Conservation (phyloP, 495 filamentous ascomycete genomes). For the Penicillium cinerascens region DNA sequence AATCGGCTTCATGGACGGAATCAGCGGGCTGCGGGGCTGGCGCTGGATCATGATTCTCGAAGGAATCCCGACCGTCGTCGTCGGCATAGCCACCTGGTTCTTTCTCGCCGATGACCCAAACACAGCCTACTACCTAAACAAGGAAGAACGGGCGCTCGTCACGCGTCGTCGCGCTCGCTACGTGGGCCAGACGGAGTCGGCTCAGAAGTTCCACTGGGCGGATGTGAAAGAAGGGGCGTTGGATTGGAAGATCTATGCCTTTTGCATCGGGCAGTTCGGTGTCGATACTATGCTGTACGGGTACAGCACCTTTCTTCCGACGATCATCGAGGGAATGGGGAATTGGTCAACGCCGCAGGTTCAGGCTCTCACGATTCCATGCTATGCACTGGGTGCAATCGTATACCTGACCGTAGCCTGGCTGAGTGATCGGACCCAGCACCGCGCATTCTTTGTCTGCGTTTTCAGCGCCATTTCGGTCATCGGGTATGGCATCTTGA, state of each 20-base stretch:
- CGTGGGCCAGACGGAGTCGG: conserved; percentile 57
- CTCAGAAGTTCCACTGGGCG: conserved; percentile 55
- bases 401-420: conserved; percentile 60
- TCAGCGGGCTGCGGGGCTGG: conserved; percentile 56
- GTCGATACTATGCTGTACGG: conserved; percentile 73
- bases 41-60: conserved; percentile 64
- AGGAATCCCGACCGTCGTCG: conserved; percentile 62
- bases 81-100: conserved; percentile 60
- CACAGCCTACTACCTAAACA: conserved; percentile 58
- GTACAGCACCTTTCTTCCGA: conserved; percentile 73
- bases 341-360: conserved; percentile 58
- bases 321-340: conserved; percentile 68
- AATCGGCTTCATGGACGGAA: conserved; percentile 69
- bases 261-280: conserved; percentile 65
- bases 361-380: conserved; percentile 76
- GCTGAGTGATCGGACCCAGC: conserved; percentile 58
- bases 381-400: conserved; percentile 66
- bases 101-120: conserved; percentile 63
- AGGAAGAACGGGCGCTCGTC: conserved; percentile 54
- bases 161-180: conserved; percentile 44
- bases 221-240: conserved; percentile 48
- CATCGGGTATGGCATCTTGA: conserved; percentile 65
- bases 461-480: conserved; percentile 56
- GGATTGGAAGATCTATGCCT: conserved; percentile 67
- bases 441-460: conserved; percentile 58